These are phyloP conservation scores for Candida montana DNA, from an alignment of 805 yeast species.

Conservation along the genomic window DNA sequence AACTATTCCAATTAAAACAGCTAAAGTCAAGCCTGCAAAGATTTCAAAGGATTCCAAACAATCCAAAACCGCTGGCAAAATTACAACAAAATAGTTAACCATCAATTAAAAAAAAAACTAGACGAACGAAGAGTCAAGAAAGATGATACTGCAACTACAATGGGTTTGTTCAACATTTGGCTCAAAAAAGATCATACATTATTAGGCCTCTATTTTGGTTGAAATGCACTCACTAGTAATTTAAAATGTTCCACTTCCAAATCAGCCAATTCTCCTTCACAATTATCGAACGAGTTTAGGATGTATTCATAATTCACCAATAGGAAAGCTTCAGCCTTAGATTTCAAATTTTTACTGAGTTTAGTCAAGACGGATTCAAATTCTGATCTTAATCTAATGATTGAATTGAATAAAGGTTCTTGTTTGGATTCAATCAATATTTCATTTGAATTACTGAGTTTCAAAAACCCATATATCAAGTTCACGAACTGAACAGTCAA, in stretches of 20 bases:
- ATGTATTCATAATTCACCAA: slow-evolving; percentile 45
- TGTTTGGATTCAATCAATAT: slow-evolving; percentile 27
- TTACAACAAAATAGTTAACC: no score
- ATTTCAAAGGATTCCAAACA: background rate
- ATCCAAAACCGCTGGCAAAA: no score
- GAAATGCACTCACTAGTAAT: slow-evolving; percentile 38
- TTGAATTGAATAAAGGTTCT: slow-evolving; percentile 72
- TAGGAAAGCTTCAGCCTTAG: slow-evolving; percentile 59
- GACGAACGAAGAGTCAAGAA: no score
- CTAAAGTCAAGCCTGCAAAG: slow-evolving; percentile 14
- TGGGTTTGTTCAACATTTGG: no score
- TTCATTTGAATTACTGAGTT: slow-evolving; percentile 38
- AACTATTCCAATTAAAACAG: slow-evolving; percentile 37
- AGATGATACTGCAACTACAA: no score
- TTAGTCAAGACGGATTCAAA: slow-evolving; percentile 77
- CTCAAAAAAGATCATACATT: no score
- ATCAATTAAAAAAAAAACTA: no score
- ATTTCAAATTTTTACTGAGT: slow-evolving; percentile 45
- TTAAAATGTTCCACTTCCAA: slow-evolving; percentile 41
- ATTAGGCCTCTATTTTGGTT: background rate
- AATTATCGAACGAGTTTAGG: slow-evolving; percentile 25
- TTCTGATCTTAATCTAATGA: slow-evolving; percentile 67
- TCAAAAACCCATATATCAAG: slow-evolving; percentile 63
- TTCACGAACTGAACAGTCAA: slow-evolving; percentile 78
- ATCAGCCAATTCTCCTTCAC: slow-evolving; percentile 37